Evolutionary conservation across 2,329 filamentous ascomycete genomes (phyloP).

Genomic region (Endothia cerciana): DNA sequence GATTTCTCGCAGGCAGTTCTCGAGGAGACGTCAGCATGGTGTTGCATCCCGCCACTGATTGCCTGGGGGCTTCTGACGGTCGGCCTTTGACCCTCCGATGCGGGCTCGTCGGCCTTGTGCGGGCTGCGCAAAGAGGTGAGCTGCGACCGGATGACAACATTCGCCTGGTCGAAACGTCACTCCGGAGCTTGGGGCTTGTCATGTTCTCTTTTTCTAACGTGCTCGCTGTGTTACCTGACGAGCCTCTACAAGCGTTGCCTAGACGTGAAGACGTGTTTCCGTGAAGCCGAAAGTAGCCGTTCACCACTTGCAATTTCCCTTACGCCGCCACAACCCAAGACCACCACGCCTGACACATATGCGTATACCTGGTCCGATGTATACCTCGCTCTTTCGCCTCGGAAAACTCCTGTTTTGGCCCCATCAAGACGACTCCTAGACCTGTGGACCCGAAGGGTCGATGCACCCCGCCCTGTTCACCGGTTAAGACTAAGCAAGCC

Average conservation of each 20-base stretch:
- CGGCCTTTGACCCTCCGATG: constrained; percentile 1
- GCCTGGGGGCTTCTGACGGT: not conserved
- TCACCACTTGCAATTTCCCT: too few species aligned
- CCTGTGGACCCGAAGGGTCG: not conserved
- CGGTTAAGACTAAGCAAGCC: constrained; percentile 67
- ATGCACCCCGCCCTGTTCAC: constrained; percentile 33
- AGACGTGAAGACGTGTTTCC: not conserved
- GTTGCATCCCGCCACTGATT: not conserved
- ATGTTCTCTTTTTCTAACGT: not conserved
- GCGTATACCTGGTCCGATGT: too few species aligned
- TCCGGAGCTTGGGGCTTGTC: not conserved
- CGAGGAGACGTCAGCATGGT: not conserved
- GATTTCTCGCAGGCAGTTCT: not conserved
- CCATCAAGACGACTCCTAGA: not conserved
- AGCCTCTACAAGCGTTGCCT: not conserved
- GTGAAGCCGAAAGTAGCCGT: constrained; percentile 1
- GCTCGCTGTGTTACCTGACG: constrained; percentile 1
- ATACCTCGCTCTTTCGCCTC: too few species aligned
- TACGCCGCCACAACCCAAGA: too few species aligned
- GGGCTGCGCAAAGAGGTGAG: not conserved
- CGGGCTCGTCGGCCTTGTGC: not conserved
- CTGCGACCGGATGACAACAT: constrained; percentile 1
- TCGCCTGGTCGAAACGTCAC: not conserved
- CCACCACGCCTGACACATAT: too few species aligned
- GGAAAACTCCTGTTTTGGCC: too few species aligned